Percentiles rank a stretch among this genome's conserved stretches.
Conservation (phyloP, 2,329 filamentous ascomycete species). For the Aspergillus alliaceus region DNA sequence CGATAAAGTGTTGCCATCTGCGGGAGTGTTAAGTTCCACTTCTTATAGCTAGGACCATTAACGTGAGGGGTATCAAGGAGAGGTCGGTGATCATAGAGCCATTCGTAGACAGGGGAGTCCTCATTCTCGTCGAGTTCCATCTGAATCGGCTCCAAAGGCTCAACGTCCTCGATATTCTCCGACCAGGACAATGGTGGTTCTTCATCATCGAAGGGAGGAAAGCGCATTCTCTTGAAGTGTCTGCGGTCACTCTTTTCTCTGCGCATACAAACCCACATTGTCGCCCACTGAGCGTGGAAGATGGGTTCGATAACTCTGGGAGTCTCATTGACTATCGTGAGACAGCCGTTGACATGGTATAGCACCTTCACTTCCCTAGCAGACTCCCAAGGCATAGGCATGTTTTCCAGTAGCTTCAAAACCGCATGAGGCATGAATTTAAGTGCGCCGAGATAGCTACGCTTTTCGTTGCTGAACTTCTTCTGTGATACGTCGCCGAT, state of each 20-base stretch:
- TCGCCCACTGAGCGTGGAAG: slow-evolving; percentile 98
- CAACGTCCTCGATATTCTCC: slow-evolving; percentile 97
- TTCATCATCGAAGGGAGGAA: slow-evolving; percentile 97
- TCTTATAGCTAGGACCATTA: slow-evolving; percentile 94
- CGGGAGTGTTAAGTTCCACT: slow-evolving; percentile 86
- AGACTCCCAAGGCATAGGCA: slow-evolving; percentile 99
- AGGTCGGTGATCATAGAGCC: slow-evolving; percentile 95
- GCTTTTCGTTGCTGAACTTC: slow-evolving; percentile 98
- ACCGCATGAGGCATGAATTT: slow-evolving; percentile 99
- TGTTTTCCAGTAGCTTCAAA: slow-evolving; percentile 94
- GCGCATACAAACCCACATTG: slow-evolving; percentile 99
- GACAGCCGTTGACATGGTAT: slow-evolving; percentile 95
- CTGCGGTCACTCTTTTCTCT: slow-evolving; percentile 94
- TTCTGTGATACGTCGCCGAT: slow-evolving; percentile 99
- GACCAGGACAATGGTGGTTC: slow-evolving; percentile 97
- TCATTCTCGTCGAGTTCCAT: slow-evolving; percentile 96
- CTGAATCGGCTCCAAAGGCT: slow-evolving; percentile 95
- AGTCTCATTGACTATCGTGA: slow-evolving; percentile 95
- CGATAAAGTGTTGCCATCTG: slow-evolving; percentile 97
- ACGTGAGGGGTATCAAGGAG: slow-evolving; percentile 89
- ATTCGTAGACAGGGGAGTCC: slow-evolving; percentile 87
- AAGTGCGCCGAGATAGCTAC: slow-evolving; percentile 92
- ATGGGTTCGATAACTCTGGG: slow-evolving; percentile 96
- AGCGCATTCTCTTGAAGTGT: slow-evolving; percentile 98
- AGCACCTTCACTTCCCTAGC: slow-evolving; percentile 94